Percentiles rank a stretch among this genome's conserved stretches.
Evolutionary conservation across 1,139 yeast species (phyloP).

Genomic region (Petasospora fabianii): DNA sequence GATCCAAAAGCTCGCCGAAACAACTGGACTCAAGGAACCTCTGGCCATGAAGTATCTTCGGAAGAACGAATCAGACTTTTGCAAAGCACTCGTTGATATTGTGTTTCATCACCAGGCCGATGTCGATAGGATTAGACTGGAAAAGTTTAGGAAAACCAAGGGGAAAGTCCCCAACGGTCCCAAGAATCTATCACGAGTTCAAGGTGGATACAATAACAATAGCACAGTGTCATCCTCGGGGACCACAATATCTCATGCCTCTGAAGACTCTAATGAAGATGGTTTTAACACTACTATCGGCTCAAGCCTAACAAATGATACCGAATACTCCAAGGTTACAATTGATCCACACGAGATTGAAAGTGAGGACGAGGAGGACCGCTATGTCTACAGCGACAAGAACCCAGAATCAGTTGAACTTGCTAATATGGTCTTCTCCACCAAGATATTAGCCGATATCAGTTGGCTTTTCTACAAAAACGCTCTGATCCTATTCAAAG

Average conservation of each 20-base stretch:
- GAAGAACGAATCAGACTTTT: conserved; percentile 5
- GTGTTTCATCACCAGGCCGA: conserved; percentile 6
- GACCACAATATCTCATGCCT: too few species aligned
- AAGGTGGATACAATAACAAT: not conserved
- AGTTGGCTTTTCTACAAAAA: conserved; percentile 33
- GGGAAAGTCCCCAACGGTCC: not conserved
- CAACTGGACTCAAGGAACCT: conserved; percentile 6
- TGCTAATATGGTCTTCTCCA: conserved; percentile 15
- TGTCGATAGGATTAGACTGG: not conserved
- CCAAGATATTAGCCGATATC: conserved; percentile 12
- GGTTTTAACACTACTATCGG: too few species aligned
- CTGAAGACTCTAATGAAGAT: too few species aligned
- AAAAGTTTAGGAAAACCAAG: not conserved
- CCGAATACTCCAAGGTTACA: not conserved
- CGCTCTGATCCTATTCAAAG: conserved; percentile 37
- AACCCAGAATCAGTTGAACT: conserved; percentile 17
- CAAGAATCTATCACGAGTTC: not conserved
- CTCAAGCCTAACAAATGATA: not conserved
- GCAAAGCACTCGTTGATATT: conserved; percentile 16
- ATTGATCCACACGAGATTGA: not conserved
- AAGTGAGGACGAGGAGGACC: not conserved
- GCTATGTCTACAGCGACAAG: not conserved
- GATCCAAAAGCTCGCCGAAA: conserved; percentile 1
- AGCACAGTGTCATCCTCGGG: too few species aligned
- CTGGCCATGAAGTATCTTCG: conserved; percentile 5